Percentiles rank a stretch among this genome's conserved stretches.
phyloP scores from a whole-genome alignment of 2,329 filamentous ascomycete species.

The Pseudocercospora fijiensis region DNA sequence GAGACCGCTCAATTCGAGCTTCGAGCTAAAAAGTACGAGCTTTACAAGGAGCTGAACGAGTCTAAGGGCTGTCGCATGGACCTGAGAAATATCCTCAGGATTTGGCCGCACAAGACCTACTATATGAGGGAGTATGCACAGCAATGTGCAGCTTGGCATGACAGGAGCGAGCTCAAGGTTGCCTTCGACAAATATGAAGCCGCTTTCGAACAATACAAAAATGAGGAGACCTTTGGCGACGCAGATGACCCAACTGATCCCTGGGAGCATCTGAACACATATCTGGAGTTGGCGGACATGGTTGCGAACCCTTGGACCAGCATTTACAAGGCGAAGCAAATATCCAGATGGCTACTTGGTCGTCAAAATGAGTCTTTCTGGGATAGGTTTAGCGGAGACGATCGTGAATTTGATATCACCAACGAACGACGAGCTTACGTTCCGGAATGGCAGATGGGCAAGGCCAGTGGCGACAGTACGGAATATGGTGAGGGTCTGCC shows the following conservation, averaged over 20 bases:
- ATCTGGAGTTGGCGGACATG: slow-evolving; percentile 73
- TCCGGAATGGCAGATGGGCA: slow-evolving; percentile 58
- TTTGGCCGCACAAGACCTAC: slow-evolving; percentile 54
- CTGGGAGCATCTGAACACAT: slow-evolving; percentile 85
- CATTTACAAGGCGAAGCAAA: slow-evolving; percentile 65
- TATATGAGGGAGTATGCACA: slow-evolving; percentile 58
- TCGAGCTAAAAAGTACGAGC: slow-evolving; percentile 56
- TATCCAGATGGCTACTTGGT: slow-evolving; percentile 80
- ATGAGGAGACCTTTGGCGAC: slow-evolving; percentile 38
- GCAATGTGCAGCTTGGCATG: slow-evolving; percentile 43
- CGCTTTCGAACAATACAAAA: slow-evolving; percentile 52
- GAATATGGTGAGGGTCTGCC: slow-evolving; percentile 74
- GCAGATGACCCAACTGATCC: slow-evolving; percentile 49
- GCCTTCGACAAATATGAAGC: slow-evolving; percentile 48
- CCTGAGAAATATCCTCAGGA: slow-evolving; percentile 56
- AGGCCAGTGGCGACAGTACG: slow-evolving; percentile 46
- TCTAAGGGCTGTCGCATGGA: slow-evolving; percentile 50
- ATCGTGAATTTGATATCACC: slow-evolving; percentile 87
- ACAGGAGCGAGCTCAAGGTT: slow-evolving; percentile 29
- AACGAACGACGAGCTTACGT: slow-evolving; percentile 63
- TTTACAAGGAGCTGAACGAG: slow-evolving; percentile 52
- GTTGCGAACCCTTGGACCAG: slow-evolving; percentile 64
- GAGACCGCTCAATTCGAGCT: slow-evolving; percentile 38
- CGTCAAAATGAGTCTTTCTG: slow-evolving; percentile 72
- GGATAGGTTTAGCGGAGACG: slow-evolving; percentile 68